These are phyloP conservation scores for Epichloe typhina DNA, from an alignment of 2,329 filamentous ascomycete genomes.

Conservation along the genomic window DNA sequence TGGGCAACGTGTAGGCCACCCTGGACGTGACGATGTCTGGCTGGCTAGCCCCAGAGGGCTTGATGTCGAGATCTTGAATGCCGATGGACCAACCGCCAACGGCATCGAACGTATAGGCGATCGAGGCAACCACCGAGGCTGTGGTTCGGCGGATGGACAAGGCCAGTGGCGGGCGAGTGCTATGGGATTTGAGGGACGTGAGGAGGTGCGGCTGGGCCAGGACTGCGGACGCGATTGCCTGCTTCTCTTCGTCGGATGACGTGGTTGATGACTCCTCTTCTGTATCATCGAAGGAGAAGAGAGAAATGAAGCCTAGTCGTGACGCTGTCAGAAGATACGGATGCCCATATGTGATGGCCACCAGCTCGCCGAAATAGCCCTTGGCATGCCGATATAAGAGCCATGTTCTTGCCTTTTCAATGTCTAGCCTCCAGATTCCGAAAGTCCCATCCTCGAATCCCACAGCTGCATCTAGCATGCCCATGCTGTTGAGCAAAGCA, in stretches of 20 bases:
- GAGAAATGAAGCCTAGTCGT: conserved; percentile 55
- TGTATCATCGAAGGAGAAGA: conserved; percentile 51
- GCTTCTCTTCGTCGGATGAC: background rate
- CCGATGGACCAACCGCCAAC: conserved; percentile 77
- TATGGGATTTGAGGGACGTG: conserved; percentile 69
- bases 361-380: conserved; percentile 52
- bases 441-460: conserved; percentile 64
- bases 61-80: conserved; percentile 74
- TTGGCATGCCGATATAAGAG: conserved; percentile 45
- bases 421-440: conserved; percentile 51
- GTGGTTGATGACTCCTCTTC: background rate
- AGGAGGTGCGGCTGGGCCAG: conserved; percentile 36
- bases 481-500: conserved; percentile 24
- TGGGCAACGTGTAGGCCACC: conserved; percentile 23
- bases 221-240: background rate
- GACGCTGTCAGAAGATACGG: conserved; percentile 75
- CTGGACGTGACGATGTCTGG: conserved; percentile 22
- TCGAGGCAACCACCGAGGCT: conserved; percentile 58
- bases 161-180: conserved; percentile 63
- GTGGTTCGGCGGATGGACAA: conserved; percentile 64
- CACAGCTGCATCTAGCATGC: conserved; percentile 45
- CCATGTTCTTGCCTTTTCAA: conserved; percentile 28
- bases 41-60: conserved; percentile 14
- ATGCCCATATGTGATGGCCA: conserved; percentile 56
- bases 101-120: conserved; percentile 74